Percentiles rank a stretch among this genome's conserved stretches.
phyloP scores from a whole-genome alignment of 106 monocot species.

The Xerophyta viscosa region DNA sequence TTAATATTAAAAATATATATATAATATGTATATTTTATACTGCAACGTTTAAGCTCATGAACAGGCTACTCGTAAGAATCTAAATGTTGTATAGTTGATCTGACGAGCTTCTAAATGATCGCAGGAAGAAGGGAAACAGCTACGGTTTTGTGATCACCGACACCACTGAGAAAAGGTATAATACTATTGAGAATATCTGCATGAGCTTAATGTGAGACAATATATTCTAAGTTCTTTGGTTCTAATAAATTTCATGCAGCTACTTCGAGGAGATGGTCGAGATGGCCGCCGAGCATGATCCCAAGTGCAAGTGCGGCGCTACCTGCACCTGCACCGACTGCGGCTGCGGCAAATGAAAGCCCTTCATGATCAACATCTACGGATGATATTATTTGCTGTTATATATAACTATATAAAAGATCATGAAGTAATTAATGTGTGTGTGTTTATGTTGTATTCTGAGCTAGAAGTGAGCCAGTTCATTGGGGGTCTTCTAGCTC shows the following conservation, averaged over 20 bases:
- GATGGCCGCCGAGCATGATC: slow-evolving; percentile 1
- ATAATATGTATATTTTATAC: no score
- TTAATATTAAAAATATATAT: no score
- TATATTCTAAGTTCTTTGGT: neutral
- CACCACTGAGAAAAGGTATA: slow-evolving; percentile 45
- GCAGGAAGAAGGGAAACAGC: slow-evolving; percentile 88
- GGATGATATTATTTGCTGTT: no score
- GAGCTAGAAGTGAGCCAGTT: no score
- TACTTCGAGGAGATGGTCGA: slow-evolving; percentile 5
- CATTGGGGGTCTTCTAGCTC: no score
- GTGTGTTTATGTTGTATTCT: no score
- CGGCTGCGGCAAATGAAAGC: slow-evolving; percentile 9
- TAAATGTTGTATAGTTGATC: neutral
- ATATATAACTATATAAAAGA: no score
- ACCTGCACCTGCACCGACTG: slow-evolving; percentile 11
- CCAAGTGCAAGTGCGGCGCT: slow-evolving; percentile 13
- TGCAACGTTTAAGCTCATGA: no score
- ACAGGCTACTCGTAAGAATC: no score
- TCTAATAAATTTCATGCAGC: neutral
- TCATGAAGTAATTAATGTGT: no score
- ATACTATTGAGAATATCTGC: neutral
- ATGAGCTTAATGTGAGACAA: no score
- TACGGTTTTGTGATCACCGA: slow-evolving; percentile 49
- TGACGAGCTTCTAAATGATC: neutral
- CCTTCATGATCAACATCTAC: neutral